Evolutionary conservation across 345 rosid genomes (phyloP).

Genomic region (Arabis hirsuta): DNA sequence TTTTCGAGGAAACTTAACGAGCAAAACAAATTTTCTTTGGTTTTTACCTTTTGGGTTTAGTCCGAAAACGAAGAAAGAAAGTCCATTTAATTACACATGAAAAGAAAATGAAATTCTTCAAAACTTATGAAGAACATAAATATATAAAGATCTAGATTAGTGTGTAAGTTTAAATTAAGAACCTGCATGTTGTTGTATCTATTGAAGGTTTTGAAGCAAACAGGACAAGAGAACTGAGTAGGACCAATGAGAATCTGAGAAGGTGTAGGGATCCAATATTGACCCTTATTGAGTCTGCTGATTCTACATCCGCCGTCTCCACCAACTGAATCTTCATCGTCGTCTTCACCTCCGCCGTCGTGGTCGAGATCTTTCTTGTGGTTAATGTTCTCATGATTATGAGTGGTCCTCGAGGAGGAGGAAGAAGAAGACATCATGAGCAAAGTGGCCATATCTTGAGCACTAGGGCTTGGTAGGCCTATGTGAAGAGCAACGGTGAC

Average conservation of each 20-base stretch:
- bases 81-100: neutral
- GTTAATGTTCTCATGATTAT: conserved; percentile 34
- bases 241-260: conserved; percentile 98
- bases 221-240: conserved; percentile 97
- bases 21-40: conserved; percentile 22
- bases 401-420: conserved; percentile 38
- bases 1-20: conserved; percentile 38
- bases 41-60: conserved; percentile 34
- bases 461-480: conserved; percentile 91
- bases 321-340: conserved; percentile 57
- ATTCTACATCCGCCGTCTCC: conserved; percentile 55
- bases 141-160: conserved; percentile 1
- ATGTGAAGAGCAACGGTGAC: conserved; percentile 93
- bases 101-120: conserved; percentile 8
- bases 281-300: conserved; percentile 86
- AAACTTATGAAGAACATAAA: conserved; percentile 6
- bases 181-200: conserved; percentile 99
- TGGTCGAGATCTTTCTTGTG: conserved; percentile 37
- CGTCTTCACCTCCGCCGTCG: conserved; percentile 38
- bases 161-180: conserved; percentile 22
- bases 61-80: conserved; percentile 24
- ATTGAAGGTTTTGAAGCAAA: conserved; percentile 93
- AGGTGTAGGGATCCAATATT: conserved; percentile 98
- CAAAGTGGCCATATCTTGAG: conserved; percentile 73
- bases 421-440: conserved; percentile 57